phyloP scores from a whole-genome alignment of 1,139 yeast species.

The Waltiozyma sp. region DNA sequence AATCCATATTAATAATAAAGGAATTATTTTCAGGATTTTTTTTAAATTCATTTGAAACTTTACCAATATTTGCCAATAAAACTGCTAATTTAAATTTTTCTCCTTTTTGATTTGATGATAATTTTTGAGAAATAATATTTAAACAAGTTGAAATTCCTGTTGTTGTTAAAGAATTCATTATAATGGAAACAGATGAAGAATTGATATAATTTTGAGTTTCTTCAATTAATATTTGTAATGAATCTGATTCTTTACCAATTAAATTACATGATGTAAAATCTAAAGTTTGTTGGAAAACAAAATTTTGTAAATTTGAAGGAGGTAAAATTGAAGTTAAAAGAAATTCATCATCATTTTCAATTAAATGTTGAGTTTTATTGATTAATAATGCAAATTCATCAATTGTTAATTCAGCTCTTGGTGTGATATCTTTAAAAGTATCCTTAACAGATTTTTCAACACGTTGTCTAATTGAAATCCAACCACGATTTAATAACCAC shows the following conservation, averaged over 20 bases:
- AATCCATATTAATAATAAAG: slow-evolving; percentile 33
- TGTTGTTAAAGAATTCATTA: slow-evolving; percentile 26
- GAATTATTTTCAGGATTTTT: slow-evolving; percentile 35
- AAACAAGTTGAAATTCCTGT: slow-evolving; percentile 19
- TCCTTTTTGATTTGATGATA: too few relatives aligned
- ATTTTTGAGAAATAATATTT: slow-evolving; percentile 18
- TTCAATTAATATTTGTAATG: slow-evolving; percentile 26
- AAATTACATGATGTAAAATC: slow-evolving; percentile 22
- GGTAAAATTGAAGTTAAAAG: slow-evolving; percentile 20
- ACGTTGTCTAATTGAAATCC: slow-evolving; percentile 45
- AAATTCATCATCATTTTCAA: slow-evolving; percentile 20
- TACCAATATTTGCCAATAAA: slow-evolving; percentile 53
- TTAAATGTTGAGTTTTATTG: slow-evolving; percentile 28
- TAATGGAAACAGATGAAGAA: slow-evolving; percentile 30
- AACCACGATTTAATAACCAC: slow-evolving; percentile 90
- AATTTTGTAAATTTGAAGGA: slow-evolving; percentile 20
- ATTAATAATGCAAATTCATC: slow-evolving; percentile 46
- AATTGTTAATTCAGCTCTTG: slow-evolving; percentile 58
- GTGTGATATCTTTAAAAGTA: slow-evolving; percentile 55
- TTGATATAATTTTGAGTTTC: slow-evolving; percentile 42
- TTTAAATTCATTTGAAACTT: slow-evolving; percentile 50
- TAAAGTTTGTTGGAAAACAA: slow-evolving; percentile 30
- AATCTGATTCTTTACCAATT: slow-evolving; percentile 18
- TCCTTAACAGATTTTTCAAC: slow-evolving; percentile 48
- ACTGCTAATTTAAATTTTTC: slow-evolving; percentile 53